A percentile compares a stretch with the other conserved stretches of the same genome.
Conservation (phyloP, 2,329 filamentous ascomycete genomes). For the Stagonosporopsis rhizophila region DNA sequence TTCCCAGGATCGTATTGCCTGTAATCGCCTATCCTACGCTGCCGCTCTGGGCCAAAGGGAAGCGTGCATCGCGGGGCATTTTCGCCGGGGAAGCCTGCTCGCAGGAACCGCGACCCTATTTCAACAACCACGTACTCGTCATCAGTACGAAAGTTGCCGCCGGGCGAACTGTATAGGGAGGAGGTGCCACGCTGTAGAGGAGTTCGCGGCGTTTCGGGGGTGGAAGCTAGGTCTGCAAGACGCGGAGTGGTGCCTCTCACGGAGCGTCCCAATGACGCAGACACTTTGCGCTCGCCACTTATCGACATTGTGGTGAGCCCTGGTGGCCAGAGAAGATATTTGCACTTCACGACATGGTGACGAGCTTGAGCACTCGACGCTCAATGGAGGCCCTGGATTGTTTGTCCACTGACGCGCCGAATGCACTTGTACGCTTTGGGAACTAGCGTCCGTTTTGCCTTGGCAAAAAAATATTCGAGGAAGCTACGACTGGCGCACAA, state of each 20-base stretch:
- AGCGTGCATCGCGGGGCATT: slow-evolving; percentile 73
- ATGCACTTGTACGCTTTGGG: slow-evolving; percentile 6
- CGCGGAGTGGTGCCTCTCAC: slow-evolving; percentile 43
- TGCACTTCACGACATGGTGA: neutral
- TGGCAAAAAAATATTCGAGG: slow-evolving; percentile 18
- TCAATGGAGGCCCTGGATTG: neutral
- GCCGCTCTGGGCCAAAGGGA: slow-evolving; percentile 76
- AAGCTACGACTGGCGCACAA: slow-evolving; percentile 13
- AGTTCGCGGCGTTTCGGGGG: slow-evolving; percentile 46
- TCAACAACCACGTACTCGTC: slow-evolving; percentile 91
- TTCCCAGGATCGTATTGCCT: slow-evolving; percentile 69
- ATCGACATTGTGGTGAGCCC: slow-evolving; percentile 22
- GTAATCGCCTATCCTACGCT: slow-evolving; percentile 82
- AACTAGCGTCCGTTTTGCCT: slow-evolving; percentile 1
- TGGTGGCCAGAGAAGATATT: neutral
- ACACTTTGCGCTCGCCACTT: slow-evolving; percentile 42
- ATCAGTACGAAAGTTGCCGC: slow-evolving; percentile 62
- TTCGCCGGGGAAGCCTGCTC: slow-evolving; percentile 87
- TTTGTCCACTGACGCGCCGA: neutral
- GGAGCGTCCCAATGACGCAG: slow-evolving; percentile 38
- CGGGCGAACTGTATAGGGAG: slow-evolving; percentile 65
- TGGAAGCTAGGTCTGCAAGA: slow-evolving; percentile 46
- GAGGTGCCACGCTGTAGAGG: slow-evolving; percentile 66
- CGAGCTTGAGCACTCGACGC: neutral
- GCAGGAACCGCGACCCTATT: slow-evolving; percentile 78